phyloP scores from a whole-genome alignment of 2,329 filamentous ascomycete genomes.

The Trichoderma afroharzianum region DNA sequence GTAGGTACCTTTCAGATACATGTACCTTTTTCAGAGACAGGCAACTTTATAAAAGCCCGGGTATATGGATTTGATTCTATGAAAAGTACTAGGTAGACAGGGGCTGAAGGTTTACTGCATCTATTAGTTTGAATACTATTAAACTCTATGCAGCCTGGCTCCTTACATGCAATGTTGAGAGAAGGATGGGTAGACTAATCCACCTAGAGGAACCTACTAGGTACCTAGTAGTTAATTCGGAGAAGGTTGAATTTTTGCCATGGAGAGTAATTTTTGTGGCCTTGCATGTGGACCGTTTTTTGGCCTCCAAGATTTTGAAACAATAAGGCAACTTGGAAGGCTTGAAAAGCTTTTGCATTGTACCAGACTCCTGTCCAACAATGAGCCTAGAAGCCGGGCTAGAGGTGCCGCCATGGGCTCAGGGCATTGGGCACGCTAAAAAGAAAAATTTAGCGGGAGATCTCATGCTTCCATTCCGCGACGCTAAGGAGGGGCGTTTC shows the following conservation, averaged over 20 bases:
- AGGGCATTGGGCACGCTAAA: constrained; percentile 11
- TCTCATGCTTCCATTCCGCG: neutral
- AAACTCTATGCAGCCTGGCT: neutral
- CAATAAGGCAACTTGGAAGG: neutral
- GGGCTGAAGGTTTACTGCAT: neutral
- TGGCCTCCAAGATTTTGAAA: neutral
- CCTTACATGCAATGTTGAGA: neutral
- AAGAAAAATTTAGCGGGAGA: neutral
- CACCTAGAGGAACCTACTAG: neutral
- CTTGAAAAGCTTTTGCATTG: neutral
- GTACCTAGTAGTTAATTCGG: too few relatives aligned
- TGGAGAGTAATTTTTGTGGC: too few relatives aligned
- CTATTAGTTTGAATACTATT: neutral
- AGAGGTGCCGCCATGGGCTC: neutral
- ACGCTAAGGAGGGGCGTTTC: constrained; percentile 4
- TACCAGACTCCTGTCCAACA: neutral
- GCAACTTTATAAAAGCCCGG: too few relatives aligned
- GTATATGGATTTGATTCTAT: too few relatives aligned
- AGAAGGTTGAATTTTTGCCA: too few relatives aligned
- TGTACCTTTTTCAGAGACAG: too few relatives aligned
- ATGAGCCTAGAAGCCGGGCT: neutral
- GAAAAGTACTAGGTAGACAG: neutral
- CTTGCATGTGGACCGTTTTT: neutral
- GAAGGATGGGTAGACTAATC: neutral
- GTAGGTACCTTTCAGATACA: too few relatives aligned